These are phyloP conservation scores for Persicaria tinctoria DNA, from an alignment of 148 eudicot genomes.

Conservation along the genomic window DNA sequence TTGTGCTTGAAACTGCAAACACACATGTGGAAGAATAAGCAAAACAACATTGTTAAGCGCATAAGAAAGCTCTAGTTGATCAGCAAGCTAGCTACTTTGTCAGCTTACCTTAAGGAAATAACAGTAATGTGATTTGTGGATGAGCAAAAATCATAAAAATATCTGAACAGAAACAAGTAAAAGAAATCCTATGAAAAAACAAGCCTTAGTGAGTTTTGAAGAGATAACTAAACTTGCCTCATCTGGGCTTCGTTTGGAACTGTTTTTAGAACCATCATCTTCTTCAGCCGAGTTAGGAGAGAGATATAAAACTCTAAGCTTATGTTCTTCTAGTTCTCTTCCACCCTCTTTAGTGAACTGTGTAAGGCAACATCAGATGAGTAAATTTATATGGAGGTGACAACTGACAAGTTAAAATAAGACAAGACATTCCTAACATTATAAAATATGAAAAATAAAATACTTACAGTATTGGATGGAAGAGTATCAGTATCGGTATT, in stretches of 20 bases:
- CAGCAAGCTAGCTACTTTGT: neutral
- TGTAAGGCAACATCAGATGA: slow-evolving; percentile 6
- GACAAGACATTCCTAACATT: neutral
- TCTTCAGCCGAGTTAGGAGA: slow-evolving; percentile 30
- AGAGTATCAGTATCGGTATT: slow-evolving; percentile 62
- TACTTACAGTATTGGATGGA: slow-evolving; percentile 66
- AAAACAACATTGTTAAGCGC: no score
- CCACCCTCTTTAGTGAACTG: slow-evolving; percentile 82
- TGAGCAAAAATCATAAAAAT: no score
- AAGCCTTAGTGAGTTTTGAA: neutral
- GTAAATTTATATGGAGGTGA: neutral
- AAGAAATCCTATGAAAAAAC: neutral
- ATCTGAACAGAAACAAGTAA: no score
- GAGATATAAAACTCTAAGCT: slow-evolving; percentile 63
- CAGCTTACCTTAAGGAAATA: neutral
- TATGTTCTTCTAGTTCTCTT: slow-evolving; percentile 59
- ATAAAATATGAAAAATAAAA: neutral
- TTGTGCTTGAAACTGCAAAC: no score
- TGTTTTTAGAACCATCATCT: slow-evolving; percentile 32
- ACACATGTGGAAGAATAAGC: no score
- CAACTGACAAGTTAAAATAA: neutral
- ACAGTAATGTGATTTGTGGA: no score
- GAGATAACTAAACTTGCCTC: slow-evolving; percentile 38
- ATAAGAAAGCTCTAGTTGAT: no score
- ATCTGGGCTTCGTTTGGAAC: slow-evolving; percentile 31